Percentiles rank a stretch among this genome's conserved stretches.
Conservation (phyloP, 305 asterid genomes). For the Solanum hybrid region DNA sequence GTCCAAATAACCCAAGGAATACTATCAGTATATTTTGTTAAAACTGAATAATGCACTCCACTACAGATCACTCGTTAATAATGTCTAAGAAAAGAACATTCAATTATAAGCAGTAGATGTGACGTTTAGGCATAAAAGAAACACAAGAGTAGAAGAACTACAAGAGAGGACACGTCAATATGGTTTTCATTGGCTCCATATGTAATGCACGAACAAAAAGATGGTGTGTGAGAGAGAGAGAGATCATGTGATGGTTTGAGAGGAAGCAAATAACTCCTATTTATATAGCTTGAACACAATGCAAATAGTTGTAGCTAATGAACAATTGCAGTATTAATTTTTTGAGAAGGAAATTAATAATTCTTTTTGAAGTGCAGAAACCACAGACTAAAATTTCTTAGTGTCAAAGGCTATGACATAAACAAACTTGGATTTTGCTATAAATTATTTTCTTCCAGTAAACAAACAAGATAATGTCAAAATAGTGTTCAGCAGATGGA, state of each 20-base stretch:
- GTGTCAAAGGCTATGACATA: neutral
- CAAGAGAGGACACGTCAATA: neutral
- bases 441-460: neutral
- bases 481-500: neutral
- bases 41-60: neutral
- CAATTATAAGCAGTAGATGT: neutral
- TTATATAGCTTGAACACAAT: neutral
- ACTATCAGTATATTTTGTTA: neutral
- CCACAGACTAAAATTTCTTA: neutral
- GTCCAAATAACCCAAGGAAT: neutral
- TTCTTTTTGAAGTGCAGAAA: neutral
- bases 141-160: neutral
- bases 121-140: neutral
- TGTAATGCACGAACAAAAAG: neutral
- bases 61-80: neutral
- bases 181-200: neutral
- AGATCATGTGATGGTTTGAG: neutral
- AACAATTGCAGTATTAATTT: neutral
- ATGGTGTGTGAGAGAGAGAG: neutral
- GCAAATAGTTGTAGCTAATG: neutral
- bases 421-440: neutral
- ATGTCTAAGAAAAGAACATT: neutral
- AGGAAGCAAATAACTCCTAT: neutral
- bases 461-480: neutral
- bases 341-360: neutral